A percentile compares a stretch with the other conserved stretches of the same genome.
phyloP scores from a whole-genome alignment of 352 stramenopile genomes.

The Bremia lactucae region DNA sequence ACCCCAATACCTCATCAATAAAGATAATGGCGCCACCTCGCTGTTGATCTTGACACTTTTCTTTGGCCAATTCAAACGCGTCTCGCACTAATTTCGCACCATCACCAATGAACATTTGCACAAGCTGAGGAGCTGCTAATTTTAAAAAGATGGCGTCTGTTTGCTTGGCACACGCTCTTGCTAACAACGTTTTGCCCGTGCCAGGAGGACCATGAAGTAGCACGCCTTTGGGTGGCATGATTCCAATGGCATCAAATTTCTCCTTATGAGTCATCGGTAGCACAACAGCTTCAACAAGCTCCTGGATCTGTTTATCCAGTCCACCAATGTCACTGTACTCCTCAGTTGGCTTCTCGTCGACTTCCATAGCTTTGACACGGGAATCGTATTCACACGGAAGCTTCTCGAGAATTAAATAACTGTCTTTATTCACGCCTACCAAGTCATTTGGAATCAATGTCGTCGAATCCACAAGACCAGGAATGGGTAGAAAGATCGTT shows the following conservation, averaged over 20 bases:
- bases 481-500: conserved; percentile 97
- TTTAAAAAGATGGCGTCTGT: conserved; percentile 99
- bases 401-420: conserved; percentile 98
- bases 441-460: conserved; percentile 95
- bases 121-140: conserved; percentile 94
- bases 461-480: conserved; percentile 92
- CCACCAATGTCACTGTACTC: conserved; percentile 95
- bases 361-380: conserved; percentile 96
- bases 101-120: conserved; percentile 99
- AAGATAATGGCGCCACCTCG: conserved; percentile 96
- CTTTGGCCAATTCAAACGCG: conserved; percentile 93
- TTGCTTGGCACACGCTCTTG: conserved; percentile 96
- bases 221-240: conserved; percentile 94
- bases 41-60: conserved; percentile 88
- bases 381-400: conserved; percentile 97
- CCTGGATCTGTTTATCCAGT: conserved; percentile 97
- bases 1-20: conserved; percentile 97
- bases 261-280: conserved; percentile 98
- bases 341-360: conserved; percentile 90
- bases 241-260: conserved; percentile 95
- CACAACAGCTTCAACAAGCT: conserved; percentile 97
- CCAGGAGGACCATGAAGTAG: conserved; percentile 94
- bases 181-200: conserved; percentile 97
- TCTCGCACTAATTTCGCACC: conserved; percentile 96
- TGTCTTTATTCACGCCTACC: conserved; percentile 99